phyloP scores from a whole-genome alignment of 805 yeast genomes.

The Kurtzmaniella fragi region DNA sequence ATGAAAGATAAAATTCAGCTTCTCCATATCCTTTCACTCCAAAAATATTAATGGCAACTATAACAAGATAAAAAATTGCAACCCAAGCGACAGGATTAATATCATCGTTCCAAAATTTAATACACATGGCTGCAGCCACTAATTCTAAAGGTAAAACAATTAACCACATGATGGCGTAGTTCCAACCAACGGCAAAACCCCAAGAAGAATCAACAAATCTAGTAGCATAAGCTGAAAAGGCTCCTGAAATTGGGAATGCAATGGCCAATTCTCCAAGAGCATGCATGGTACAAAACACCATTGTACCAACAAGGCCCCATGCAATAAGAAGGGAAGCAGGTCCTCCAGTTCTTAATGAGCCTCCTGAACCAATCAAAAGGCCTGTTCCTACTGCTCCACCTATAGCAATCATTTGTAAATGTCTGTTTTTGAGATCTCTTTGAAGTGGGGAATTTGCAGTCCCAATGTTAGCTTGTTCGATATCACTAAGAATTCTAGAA shows the following conservation, averaged over 20 bases:
- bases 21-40: constrained; percentile 36
- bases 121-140: constrained; percentile 35
- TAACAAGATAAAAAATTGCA: constrained; percentile 25
- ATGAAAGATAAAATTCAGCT: constrained; percentile 28
- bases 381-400: constrained; percentile 64
- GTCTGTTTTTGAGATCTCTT: constrained; percentile 46
- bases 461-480: constrained; percentile 31
- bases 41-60: constrained; percentile 25
- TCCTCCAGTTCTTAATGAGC: constrained; percentile 33
- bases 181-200: constrained; percentile 39
- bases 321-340: constrained; percentile 49
- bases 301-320: constrained; percentile 50
- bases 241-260: constrained; percentile 34
- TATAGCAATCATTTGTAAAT: constrained; percentile 45
- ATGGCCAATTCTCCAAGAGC: constrained; percentile 67
- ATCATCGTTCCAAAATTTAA: constrained; percentile 26
- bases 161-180: constrained; percentile 35
- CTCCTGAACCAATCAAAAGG: constrained; percentile 49
- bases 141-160: constrained; percentile 32
- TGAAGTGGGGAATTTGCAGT: constrained; percentile 23
- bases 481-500: constrained; percentile 14
- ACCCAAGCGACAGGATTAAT: constrained; percentile 38
- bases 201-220: constrained; percentile 33
- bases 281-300: constrained; percentile 55
- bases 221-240: constrained; percentile 35